Evolutionary conservation across 208 protist species (phyloP), one percentile per base, ranked within the genome.

Genomic region (Trypanosoma brucei): DNA sequence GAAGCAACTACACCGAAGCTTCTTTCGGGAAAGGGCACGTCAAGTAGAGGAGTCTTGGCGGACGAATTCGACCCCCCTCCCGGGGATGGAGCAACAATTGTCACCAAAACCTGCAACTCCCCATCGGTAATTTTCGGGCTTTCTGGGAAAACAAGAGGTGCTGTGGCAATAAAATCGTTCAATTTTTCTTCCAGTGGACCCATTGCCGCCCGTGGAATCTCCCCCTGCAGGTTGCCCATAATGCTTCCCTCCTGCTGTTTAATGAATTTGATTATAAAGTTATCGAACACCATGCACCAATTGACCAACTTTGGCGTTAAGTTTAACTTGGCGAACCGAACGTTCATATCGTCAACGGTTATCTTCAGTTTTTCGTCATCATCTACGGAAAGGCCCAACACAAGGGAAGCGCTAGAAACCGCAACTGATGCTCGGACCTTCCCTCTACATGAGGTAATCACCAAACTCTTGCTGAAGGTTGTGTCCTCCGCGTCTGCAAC

Each of bases 401-500:
- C 42, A 46, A 46, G 6, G 42, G 42, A 46, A 6, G 42, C 42
- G 8, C 11, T 11, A 11, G 42, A 46, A 46, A 46, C 11, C 11
- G 11, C 11, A 6, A 46, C 11, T 6, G 42, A 46, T 11, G 11
- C 42, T 14, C 11, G 6, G 6, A 46, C 11, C 42, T 11, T 6
- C 42, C 42, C 42, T 46, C 42, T 46, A 46, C 42, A 46, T 6
- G 42, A 46, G 8, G 42, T 46, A 11, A 46, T 46, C 42, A 46
- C 42, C 38, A 42, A 60, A 13, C 62, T 67, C n/a, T 78, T 65
- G 22, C 61, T 59, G 55, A 91, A 91, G 30, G 62, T 68, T n/a
- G 79, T 86, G 31, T 79, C 44, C 13, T 71, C 70, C 34, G 91
- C 79, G 44, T 52, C 45, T 3, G 83, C 48, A 49, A 49, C 61